Conservation (phyloP, 1,139 yeast genomes). For the Pneumocystis sp. region DNA sequence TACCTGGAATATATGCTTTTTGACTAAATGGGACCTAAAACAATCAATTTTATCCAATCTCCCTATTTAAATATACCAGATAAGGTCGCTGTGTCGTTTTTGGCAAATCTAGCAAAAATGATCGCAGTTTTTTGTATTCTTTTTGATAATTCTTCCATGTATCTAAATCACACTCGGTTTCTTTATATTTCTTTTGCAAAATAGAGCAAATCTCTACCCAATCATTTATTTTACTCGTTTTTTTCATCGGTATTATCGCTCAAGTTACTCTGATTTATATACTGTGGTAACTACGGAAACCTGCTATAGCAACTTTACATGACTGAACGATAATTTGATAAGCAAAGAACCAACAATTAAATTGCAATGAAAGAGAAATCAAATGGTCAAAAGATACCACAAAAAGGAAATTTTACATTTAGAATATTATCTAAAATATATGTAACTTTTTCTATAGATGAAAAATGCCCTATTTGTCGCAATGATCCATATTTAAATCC, state of each 20-base stretch:
- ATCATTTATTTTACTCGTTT: not conserved
- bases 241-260: not conserved
- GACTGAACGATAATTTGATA: not conserved
- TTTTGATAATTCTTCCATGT: not conserved
- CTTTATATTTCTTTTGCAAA: not conserved
- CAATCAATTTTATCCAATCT: not conserved
- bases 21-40: constrained; percentile 1
- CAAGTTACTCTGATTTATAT: not conserved
- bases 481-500: constrained; percentile 90
- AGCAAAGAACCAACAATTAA: not conserved
- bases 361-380: not conserved
- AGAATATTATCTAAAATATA: not conserved
- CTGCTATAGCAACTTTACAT: not conserved
- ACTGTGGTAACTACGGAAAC: not conserved
- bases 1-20: not conserved
- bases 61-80: not conserved
- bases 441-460: not conserved
- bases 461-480: constrained; percentile 92
- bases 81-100: not conserved
- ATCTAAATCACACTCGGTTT: not conserved
- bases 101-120: not conserved
- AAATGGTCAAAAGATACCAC: not conserved
- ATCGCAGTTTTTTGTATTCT: not conserved
- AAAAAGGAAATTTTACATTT: not conserved
- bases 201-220: not conserved